phyloP scores from a whole-genome alignment of 73 alveolate genomes.

The Tetrahymena borealis region DNA sequence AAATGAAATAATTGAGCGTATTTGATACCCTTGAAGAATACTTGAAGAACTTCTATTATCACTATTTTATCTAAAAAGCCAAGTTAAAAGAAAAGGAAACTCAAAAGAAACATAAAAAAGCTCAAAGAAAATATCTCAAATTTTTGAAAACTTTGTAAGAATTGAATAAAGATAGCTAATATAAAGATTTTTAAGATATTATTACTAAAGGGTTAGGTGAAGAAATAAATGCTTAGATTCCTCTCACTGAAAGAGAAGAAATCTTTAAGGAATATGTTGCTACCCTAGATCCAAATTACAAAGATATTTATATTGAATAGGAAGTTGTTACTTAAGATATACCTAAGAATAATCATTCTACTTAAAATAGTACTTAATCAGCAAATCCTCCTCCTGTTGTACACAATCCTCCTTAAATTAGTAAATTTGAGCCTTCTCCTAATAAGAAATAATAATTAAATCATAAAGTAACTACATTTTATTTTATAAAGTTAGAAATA shows the following conservation, averaged over 20 bases:
- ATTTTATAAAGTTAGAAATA: background rate
- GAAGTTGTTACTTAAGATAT: background rate
- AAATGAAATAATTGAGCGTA: background rate
- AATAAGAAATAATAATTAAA: background rate
- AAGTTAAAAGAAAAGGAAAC: background rate
- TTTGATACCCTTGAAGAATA: background rate
- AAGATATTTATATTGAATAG: background rate
- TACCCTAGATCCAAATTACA: background rate
- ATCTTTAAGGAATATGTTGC: background rate
- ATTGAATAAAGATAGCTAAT: background rate
- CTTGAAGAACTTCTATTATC: background rate
- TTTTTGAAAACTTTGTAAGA: background rate
- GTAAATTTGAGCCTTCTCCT: background rate
- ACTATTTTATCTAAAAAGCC: background rate
- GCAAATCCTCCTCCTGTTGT: background rate
- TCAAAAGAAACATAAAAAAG: background rate
- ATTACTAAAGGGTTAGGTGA: background rate
- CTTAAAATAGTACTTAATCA: background rate
- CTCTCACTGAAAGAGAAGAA: slow-evolving; percentile 3
- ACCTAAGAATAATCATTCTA: background rate
- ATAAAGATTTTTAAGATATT: background rate
- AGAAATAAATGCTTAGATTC: background rate
- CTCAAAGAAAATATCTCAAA: background rate
- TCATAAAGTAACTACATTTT: background rate
- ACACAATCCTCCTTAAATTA: background rate